Evolutionary conservation across 2,329 filamentous ascomycete genomes (phyloP).

Genomic region (Beauveria varroae): DNA sequence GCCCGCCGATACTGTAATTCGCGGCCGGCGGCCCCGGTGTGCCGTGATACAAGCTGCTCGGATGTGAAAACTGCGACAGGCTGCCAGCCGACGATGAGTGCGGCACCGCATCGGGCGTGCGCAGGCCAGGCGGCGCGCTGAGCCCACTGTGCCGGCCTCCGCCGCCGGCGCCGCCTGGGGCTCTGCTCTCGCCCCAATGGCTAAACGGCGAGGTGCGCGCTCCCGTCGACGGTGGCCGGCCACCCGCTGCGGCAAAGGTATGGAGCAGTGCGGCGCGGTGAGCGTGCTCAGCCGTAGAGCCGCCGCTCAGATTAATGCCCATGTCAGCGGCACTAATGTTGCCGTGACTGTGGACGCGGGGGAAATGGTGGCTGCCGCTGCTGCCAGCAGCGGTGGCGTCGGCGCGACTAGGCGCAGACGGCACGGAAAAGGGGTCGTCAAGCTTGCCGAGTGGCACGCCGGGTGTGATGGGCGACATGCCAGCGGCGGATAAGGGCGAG

Average conservation of each 20-base stretch:
- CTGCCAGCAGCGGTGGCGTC: neutral
- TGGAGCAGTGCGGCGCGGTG: constrained; percentile 30
- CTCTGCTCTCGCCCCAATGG: constrained; percentile 20
- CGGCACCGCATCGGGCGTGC: constrained; percentile 12
- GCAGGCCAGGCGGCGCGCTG: constrained; percentile 17
- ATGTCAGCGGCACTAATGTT: constrained; percentile 13
- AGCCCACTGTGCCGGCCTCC: constrained; percentile 15
- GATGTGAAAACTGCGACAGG: constrained; percentile 35
- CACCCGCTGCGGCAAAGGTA: constrained; percentile 20
- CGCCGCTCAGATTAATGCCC: constrained; percentile 9
- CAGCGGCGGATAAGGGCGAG: neutral
- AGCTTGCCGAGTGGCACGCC: neutral
- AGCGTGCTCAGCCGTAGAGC: constrained; percentile 20
- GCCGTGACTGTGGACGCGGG: constrained; percentile 10
- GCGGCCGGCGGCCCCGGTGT: constrained; percentile 26
- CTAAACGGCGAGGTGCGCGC: constrained; percentile 25
- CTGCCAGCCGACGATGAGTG: constrained; percentile 20
- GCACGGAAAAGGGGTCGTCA: constrained; percentile 9
- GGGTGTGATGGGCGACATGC: constrained; percentile 7
- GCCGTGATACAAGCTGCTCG: constrained; percentile 43
- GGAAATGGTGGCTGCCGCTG: neutral
- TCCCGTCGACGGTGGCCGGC: neutral
- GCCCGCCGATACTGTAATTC: neutral
- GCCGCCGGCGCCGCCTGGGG: constrained; percentile 4
- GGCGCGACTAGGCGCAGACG: neutral